Evolutionary conservation across 2,329 filamentous ascomycete species (phyloP), one percentile per base, ranked within the genome.

Genomic region (Mycocentrospora acerina): DNA sequence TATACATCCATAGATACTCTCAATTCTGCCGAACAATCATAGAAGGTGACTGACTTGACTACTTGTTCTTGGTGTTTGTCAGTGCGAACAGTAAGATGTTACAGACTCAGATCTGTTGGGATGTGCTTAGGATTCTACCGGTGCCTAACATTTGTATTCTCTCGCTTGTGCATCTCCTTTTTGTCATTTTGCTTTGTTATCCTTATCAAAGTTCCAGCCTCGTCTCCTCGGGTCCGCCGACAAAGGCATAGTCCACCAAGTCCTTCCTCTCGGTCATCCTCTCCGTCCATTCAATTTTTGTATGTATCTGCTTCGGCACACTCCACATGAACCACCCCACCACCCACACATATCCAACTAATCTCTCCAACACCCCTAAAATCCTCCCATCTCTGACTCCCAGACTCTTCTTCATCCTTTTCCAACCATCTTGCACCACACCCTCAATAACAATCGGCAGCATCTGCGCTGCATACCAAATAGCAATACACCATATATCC

Each of bases 261-360:
- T 37, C 31, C 7, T 4, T 37, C 16, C 15, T 43, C 31, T 18
- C 17, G 27, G 29, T 31, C 14, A 18, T 42, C n/a, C 14, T 36
- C 14, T 45, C 29, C 25, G 46, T 35, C 57, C 55, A 58, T 13
- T 25, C 18, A 10, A 37, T 29, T 17, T 38, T 42, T 7, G 35
- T 45, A 12, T 37, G n/a, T 13, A 40, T 14, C 30, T 51, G 51
- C 37, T 32, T 44, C 2, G 48, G 32, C 14, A 57, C 40, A 38
- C 53, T 46, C 36, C 48, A 55, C n/a, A 50, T 27, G 26, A 51
- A 46, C 51, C 53, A 56, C 6, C 19, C 33, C 22, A 46, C 16
- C 4, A 51, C 43, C 50, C 46, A 58, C 14, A 29, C 25, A 35
- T 50, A 53, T 13, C 51, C 53, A 6, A 46, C 24, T 14, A 24